Conservation (phyloP, 2,329 filamentous ascomycete genomes). For the Neofusicoccum sp. region DNA sequence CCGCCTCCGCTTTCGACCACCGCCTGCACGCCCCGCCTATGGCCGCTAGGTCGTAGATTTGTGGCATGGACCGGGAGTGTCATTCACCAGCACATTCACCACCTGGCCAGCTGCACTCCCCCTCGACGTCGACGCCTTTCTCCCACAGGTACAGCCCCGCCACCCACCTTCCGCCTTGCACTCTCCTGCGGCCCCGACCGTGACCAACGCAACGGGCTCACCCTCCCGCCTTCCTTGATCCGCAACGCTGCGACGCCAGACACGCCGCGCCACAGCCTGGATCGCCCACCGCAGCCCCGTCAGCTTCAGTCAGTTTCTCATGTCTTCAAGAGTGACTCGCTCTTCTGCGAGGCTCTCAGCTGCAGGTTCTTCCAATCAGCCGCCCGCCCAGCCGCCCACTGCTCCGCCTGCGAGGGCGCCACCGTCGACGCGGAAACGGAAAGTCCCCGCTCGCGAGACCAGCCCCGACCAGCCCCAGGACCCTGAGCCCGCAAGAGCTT, state of each 20-base stretch:
- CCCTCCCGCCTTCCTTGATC: constrained; percentile 31
- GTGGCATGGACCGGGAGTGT: constrained; percentile 34
- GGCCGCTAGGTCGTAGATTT: constrained; percentile 32
- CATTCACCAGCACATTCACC: constrained; percentile 21
- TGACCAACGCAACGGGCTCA: constrained; percentile 17
- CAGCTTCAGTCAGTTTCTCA: constrained; percentile 62
- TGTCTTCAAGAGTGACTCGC: constrained; percentile 96
- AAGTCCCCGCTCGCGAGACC: constrained; percentile 57
- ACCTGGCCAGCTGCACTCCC: constrained; percentile 21
- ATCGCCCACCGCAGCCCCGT: constrained; percentile 33
- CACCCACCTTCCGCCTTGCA: constrained; percentile 17
- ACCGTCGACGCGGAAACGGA: constrained; percentile 71
- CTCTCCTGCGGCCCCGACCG: constrained; percentile 15
- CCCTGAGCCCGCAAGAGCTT: constrained; percentile 36
- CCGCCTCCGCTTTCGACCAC: constrained; percentile 20
- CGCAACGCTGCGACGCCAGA: constrained; percentile 33
- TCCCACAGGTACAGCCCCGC: constrained; percentile 31
- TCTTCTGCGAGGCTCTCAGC: constrained; percentile 90
- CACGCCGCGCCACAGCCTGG: constrained; percentile 34
- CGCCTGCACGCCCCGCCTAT: constrained; percentile 43
- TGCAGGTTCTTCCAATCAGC: constrained; percentile 58
- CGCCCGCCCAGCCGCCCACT: constrained; percentile 45
- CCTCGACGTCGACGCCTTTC: constrained; percentile 28
- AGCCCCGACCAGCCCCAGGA: constrained; percentile 52
- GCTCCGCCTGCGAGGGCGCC: constrained; percentile 47